Evolutionary conservation across 495 filamentous ascomycete species (phyloP).

Genomic region (Aspergillus bridgeri): DNA sequence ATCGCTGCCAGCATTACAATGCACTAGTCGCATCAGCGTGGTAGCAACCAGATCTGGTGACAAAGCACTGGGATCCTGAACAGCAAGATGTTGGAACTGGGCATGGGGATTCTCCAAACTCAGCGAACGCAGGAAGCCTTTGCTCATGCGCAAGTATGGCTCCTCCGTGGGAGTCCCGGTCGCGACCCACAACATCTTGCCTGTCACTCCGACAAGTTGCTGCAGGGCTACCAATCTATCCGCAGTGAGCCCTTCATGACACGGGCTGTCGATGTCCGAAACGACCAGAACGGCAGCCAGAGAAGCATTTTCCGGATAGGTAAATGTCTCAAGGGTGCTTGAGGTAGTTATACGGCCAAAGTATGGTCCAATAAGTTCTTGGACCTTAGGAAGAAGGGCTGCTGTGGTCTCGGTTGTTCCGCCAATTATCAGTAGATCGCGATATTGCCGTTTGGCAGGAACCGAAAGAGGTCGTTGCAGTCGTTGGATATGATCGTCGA

Average conservation of each 20-base stretch:
- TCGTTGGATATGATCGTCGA: slow-evolving; percentile 1
- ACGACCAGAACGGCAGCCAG: neutral
- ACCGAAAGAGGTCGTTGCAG: neutral
- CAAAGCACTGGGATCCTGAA: neutral
- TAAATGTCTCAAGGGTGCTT: neutral
- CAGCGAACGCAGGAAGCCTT: slow-evolving; percentile 6
- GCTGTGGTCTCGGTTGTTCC: neutral
- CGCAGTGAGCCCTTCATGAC: neutral
- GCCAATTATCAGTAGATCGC: neutral
- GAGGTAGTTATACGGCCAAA: neutral
- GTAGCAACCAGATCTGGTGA: neutral
- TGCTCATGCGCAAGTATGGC: slow-evolving; percentile 7
- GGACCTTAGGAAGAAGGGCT: neutral
- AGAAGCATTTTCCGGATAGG: neutral
- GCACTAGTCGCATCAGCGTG: neutral
- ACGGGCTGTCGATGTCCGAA: neutral
- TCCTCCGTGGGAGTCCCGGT: slow-evolving; percentile 4
- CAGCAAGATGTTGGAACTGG: neutral
- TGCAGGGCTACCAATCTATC: neutral
- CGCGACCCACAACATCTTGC: slow-evolving; percentile 11
- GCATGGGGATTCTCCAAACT: neutral
- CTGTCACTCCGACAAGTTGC: neutral
- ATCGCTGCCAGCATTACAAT: neutral
- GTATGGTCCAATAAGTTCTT: neutral
- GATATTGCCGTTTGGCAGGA: neutral